Base-by-base conservation (phyloP, 352 stramenopile species). In the Globisporangium carolinianum region DNA sequence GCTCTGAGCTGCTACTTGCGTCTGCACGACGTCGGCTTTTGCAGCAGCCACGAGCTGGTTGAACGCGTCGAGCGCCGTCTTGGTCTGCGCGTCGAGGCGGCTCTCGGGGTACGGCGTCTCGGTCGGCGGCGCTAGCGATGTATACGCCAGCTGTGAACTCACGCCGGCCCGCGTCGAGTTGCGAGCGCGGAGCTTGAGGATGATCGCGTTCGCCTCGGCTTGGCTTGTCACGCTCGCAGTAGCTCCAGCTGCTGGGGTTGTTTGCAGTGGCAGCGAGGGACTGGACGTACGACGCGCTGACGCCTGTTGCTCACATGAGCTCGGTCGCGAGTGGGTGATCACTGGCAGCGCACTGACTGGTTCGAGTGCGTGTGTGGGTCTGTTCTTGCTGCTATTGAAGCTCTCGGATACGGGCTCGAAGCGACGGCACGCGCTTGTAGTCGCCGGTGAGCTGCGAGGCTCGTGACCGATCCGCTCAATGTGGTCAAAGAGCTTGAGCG, bases 401-500 rank as follows among this genome's bases (percentile, higher is more conserved):
- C 66, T 81, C 43, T 65, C 58, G 18, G 67, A 69, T 6, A 76
- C 55, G 35, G 5, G 65, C 14, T 51, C 45, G 35, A 42, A 55
- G 14, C 15, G 38, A 8, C 46, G 32, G 24, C 24, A 2, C 24
- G 1, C 24, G 24, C 24, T 32, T 32, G 24, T 32, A 32, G 24
- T 32, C 3, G 36, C 47, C 24, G 11, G 35, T 42, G 6, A 3
- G 15, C 9, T 15, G 36, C 17, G 57, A 24, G 32, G 57, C 35
- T 15, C 11, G 7, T 24, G 7, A 32, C 57, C 17, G 47, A 42
- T 47, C 35, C 54, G 57, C 61, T 87, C 72, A 42, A 91, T 78
- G 43, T 72, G 67, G 47, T 73, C 62, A 47, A 91, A 89, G 11
- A 79, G 58, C 53, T 73, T 86, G 46, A 90, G 66, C 15, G 74